Conservation (phyloP, 805 yeast genomes). For the Ogataea glucozyma region DNA sequence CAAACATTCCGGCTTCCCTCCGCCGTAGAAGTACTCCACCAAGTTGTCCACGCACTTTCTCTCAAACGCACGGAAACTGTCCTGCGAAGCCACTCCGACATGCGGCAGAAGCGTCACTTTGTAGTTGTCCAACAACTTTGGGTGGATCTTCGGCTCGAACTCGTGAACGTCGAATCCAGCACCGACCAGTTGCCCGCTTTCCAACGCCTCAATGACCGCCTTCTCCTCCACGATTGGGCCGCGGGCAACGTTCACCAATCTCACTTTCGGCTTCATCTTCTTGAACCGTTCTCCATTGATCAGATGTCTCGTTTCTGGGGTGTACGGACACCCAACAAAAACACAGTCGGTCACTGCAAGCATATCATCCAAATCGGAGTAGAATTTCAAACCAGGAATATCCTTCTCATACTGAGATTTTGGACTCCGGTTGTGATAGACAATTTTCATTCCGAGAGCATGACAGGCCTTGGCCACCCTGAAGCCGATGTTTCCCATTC, state of each 20-base stretch:
- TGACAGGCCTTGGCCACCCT: slow-evolving; percentile 43
- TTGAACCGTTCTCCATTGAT: slow-evolving; percentile 37
- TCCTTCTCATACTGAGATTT: slow-evolving; percentile 35
- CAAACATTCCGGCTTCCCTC: slow-evolving; percentile 34
- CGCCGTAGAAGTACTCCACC: slow-evolving; percentile 38
- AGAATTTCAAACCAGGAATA: slow-evolving; percentile 34
- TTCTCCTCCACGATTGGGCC: slow-evolving; percentile 43
- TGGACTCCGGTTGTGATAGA: slow-evolving; percentile 41
- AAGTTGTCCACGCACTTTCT: slow-evolving; percentile 39
- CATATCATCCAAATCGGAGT: slow-evolving; percentile 29
- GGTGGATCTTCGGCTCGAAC: slow-evolving; percentile 41
- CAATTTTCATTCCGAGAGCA: slow-evolving; percentile 45
- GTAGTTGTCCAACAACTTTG: slow-evolving; percentile 36
- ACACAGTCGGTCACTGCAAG: slow-evolving; percentile 34
- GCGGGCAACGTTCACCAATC: slow-evolving; percentile 41
- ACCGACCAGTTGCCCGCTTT: slow-evolving; percentile 42
- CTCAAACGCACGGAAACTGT: slow-evolving; percentile 41
- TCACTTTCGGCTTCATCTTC: slow-evolving; percentile 30
- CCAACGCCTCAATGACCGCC: slow-evolving; percentile 41
- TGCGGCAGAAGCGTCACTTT: slow-evolving; percentile 41
- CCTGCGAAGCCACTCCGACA: slow-evolving; percentile 38
- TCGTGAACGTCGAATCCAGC: slow-evolving; percentile 47
- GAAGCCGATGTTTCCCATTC: slow-evolving; percentile 49
- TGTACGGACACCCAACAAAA: slow-evolving; percentile 41
- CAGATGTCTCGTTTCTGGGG: slow-evolving; percentile 40